Evolutionary conservation across 2,329 filamentous ascomycete species (phyloP), one percentile per base, ranked within the genome.

Genomic region (Penicillium olsonii): DNA sequence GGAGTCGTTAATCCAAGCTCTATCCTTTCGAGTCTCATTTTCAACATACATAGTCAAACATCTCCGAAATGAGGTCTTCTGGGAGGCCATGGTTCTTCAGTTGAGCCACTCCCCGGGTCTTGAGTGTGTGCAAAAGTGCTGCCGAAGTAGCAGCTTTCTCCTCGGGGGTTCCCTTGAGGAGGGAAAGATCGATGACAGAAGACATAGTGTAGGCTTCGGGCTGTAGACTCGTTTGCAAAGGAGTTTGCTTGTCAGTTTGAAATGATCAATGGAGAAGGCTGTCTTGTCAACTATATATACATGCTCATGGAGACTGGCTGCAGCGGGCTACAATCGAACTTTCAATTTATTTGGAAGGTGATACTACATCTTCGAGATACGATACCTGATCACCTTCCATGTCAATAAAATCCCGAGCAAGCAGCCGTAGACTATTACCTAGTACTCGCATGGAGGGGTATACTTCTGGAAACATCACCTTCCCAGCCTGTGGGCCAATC

Each of bases 31-130:
- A 34, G 14, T 10, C 5, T 2, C 14, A 2, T 12, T 22, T 5
- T 15, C 1, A 24, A 41, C 49, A 42, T 9, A 55, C 56, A 11
- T 43, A 43, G 27, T 59, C 52, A 48, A 60, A 57, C 18, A 59
- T 40, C 2, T 55, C 29, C 10, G 48, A 19, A 33, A 55, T 42
- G 3, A 52, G 42, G 5, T 55, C 35, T 20, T 51, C 52, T 0
- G 57, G 48, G 3, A 60, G 47, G n/a, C 54, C 54, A 22, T 60
- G 57, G 34, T 60, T 59, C 41, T 55, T 53, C 22, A 59, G 17
- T 11, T 53, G 56, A 43, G 46, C 56, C 11, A 48, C 54, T 22
- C 54, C 54, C 1, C 54, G 54, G 10, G 52, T 57, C 37, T 60
- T 57, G 2, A 59, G 45, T 4, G 41, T 50, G 2, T 44, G 14